Base-by-base conservation (phyloP, 768 basidiomycete species). In the Phaffia tasmanica region DNA sequence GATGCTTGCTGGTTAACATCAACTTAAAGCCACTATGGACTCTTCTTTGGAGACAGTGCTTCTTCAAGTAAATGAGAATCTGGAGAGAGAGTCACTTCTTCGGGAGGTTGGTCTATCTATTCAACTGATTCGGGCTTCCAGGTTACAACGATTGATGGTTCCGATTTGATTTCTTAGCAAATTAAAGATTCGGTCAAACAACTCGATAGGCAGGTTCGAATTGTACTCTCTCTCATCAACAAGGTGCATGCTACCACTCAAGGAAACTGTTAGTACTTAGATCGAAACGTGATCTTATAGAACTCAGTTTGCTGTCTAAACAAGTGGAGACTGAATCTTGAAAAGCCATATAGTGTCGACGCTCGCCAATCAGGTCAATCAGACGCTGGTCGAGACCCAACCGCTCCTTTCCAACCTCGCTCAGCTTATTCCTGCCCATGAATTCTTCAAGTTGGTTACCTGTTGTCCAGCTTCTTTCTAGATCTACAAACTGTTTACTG, bases 381-480 rank as follows among this genome's bases (percentile, higher is more conserved):
- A 62, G 18, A 65, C 61, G 11, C 62, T 72, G 3, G 51, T 63
- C 1, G 32, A 65, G 0, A 50, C 70, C 29, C 62, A 56, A 25
- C 18, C 62, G 1, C 29, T 62, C n/a, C 64, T 74, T 60, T 49
- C 58, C 2, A 6, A 51, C 21, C 54, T 78, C 46, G 72, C 74
- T 1, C 14, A 30, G 2, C 60, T 78, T 4, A 72, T 78, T 53
- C 78, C 78, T 4, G 42, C 64, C 30, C 70, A 73, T 19, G 74
- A 76, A 64, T 78, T 73, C 68, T 77, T 76, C 71, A 71, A 76
- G 72, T 78, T 69, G 60, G 58, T 47, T 42, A 66, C 57, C 61
- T n/a, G 30, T 11, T 25, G 19, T 23, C 27, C 11, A 6, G 18
- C 6, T 3, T 14, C 21, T 18, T n/a, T 46, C 2, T 30, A 30